Percentiles rank a stretch among this genome's conserved stretches.
Conservation (phyloP, 345 rosid species). For the Eucalyptus microcorys region DNA sequence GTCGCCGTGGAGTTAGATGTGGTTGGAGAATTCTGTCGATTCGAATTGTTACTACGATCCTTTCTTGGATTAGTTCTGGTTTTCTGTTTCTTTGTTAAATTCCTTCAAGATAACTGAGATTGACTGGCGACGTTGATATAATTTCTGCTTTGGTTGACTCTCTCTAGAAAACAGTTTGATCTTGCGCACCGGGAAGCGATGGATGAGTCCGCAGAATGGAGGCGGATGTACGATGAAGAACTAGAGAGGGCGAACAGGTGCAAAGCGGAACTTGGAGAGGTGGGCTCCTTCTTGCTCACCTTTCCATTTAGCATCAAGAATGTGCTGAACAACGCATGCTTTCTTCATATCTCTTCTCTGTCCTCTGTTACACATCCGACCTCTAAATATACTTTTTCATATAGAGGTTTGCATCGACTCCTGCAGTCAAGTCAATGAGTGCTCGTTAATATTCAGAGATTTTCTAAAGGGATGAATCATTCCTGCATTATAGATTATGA, state of each 20-base stretch:
- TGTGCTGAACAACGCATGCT: not conserved
- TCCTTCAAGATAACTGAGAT: not conserved
- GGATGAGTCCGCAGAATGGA: slow-evolving; percentile 98
- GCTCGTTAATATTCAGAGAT: not conserved
- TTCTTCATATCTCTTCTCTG: not conserved
- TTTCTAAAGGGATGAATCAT: not conserved
- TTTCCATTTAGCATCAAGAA: not conserved
- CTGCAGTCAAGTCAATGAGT: not conserved
- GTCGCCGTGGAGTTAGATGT: not conserved
- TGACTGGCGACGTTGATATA: not conserved
- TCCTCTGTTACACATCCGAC: not conserved
- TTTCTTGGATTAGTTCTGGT: not conserved
- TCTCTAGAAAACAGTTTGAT: slow-evolving; percentile 79
- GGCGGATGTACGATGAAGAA: slow-evolving; percentile 61
- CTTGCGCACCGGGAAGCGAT: slow-evolving; percentile 82
- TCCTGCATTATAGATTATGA: not conserved
- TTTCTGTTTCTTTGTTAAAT: not conserved
- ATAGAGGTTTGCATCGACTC: not conserved
- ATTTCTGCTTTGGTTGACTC: not conserved
- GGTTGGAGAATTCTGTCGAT: not conserved
- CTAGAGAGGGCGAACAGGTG: slow-evolving; percentile 53
- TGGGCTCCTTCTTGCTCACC: not conserved
- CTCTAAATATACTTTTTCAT: not conserved
- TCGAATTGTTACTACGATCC: not conserved
- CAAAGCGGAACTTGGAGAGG: slow-evolving; percentile 45